phyloP scores from a whole-genome alignment of 2,329 filamentous ascomycete species.

The Cercospora brassicicola region DNA sequence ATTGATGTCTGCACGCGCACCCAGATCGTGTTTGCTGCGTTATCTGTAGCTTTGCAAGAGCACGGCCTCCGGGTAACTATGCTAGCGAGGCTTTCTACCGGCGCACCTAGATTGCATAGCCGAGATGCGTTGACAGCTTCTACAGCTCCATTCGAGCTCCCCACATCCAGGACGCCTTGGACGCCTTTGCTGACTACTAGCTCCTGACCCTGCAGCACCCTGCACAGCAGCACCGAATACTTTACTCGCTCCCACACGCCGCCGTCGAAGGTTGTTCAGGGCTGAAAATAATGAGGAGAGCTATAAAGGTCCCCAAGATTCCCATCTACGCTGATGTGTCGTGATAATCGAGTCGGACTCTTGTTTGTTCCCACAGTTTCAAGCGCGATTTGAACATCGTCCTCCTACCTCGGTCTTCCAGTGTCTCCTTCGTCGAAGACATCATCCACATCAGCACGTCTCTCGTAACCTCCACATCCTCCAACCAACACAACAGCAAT shows the following conservation, averaged over 20 bases:
- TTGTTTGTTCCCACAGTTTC: not conserved
- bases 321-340: not conserved
- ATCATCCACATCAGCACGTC: not conserved
- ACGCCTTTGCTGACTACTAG: conserved; percentile 2
- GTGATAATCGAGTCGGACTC: not conserved
- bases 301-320: not conserved
- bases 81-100: not conserved
- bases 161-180: not conserved
- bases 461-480: too few relatives aligned
- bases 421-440: not conserved
- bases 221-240: not conserved
- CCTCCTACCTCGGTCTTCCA: not conserved
- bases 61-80: not conserved
- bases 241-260: not conserved
- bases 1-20: not conserved
- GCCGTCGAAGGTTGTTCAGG: not conserved
- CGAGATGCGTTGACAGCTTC: not conserved
- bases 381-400: not conserved
- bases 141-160: not conserved
- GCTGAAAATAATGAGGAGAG: not conserved
- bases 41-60: not conserved
- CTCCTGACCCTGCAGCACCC: not conserved
- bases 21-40: not conserved
- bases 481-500: not conserved
- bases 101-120: not conserved